Conservation (phyloP, 352 stramenopile species). For the Phytophthora meadii region DNA sequence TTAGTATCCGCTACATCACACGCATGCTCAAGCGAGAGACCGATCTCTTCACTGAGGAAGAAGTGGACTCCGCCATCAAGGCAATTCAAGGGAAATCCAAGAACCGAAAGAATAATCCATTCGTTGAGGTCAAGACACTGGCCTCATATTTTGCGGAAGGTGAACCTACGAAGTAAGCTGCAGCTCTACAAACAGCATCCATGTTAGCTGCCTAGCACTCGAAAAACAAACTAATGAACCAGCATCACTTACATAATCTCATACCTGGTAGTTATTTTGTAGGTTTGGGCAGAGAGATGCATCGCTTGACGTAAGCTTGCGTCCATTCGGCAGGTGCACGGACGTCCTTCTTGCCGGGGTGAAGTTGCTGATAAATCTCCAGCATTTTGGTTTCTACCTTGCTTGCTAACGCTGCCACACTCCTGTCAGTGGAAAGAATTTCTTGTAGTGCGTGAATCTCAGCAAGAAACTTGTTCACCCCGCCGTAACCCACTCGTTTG, state of each 20-base stretch:
- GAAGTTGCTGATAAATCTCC: constrained; percentile 56
- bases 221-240: constrained; percentile 10
- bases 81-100: constrained; percentile 39
- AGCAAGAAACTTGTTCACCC: constrained; percentile 73
- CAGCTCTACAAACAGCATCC: constrained; percentile 12
- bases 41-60: constrained; percentile 57
- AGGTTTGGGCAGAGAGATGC: constrained; percentile 5
- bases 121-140: constrained; percentile 51
- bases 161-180: constrained; percentile 14
- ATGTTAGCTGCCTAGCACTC: constrained; percentile 1
- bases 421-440: constrained; percentile 41
- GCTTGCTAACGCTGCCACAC: constrained; percentile 42
- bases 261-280: constrained; percentile 19
- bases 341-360: constrained; percentile 60
- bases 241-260: not conserved
- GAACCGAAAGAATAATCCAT: constrained; percentile 33
- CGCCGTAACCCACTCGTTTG: constrained; percentile 62
- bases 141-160: constrained; percentile 45
- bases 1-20: constrained; percentile 64
- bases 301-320: constrained; percentile 35
- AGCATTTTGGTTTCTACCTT: constrained; percentile 54
- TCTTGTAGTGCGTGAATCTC: constrained; percentile 63
- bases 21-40: constrained; percentile 62
- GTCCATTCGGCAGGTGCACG: constrained; percentile 34
- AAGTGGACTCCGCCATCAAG: constrained; percentile 60